These are phyloP conservation scores for Acephala macrosclerotiorum DNA, from an alignment of 2,329 filamentous ascomycete genomes.

Conservation along the genomic window DNA sequence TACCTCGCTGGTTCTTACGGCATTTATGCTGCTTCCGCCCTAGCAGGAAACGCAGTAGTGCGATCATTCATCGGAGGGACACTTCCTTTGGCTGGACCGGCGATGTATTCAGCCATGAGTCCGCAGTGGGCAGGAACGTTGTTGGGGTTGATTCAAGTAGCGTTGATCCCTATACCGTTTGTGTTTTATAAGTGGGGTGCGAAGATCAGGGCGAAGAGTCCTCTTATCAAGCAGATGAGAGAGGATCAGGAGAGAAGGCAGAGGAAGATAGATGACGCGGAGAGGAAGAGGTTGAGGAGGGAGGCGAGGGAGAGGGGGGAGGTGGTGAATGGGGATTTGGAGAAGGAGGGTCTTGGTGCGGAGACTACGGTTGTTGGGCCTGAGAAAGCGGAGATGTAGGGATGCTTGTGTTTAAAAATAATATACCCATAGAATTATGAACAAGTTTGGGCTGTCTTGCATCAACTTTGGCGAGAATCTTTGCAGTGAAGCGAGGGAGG, in stretches of 20 bases:
- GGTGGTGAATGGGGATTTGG: conserved; percentile 11
- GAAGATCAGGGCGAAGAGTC: conserved; percentile 59
- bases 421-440: not conserved
- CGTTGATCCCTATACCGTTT: conserved; percentile 80
- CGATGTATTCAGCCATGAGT: conserved; percentile 73
- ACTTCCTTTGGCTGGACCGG: conserved; percentile 76
- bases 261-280: conserved; percentile 30
- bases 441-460: not conserved
- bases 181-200: conserved; percentile 74
- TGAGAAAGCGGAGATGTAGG: not conserved
- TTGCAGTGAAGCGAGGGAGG: too few relatives aligned
- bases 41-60: conserved; percentile 81
- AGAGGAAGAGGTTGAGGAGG: conserved; percentile 19
- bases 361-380: not conserved
- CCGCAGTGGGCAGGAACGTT: conserved; percentile 83
- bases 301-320: conserved; percentile 19
- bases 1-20: conserved; percentile 83
- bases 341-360: conserved; percentile 13
- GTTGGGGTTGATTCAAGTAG: conserved; percentile 75
- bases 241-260: conserved; percentile 42
- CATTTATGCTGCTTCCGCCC: conserved; percentile 81
- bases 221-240: conserved; percentile 48
- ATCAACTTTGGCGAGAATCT: too few relatives aligned
- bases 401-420: not conserved
- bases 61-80: conserved; percentile 78